Evolutionary conservation across 768 basidiomycete genomes (phyloP), one percentile per base, ranked within the genome.

Genomic region (Lyophyllum atratum): DNA sequence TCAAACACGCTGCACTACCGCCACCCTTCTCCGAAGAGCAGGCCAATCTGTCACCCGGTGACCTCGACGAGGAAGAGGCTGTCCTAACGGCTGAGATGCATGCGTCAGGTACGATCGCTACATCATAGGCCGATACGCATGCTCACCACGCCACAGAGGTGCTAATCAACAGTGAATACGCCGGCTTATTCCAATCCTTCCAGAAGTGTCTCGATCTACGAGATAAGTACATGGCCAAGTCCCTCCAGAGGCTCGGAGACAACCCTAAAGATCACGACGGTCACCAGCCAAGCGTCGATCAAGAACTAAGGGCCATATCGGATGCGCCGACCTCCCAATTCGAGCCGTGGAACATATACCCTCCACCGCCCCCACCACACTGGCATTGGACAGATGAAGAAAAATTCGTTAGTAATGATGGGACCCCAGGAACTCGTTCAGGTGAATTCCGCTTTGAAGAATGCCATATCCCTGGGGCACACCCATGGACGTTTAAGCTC

Each of bases 221-320:
- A 25, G 96, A 98, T 76, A 98, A 98, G 74, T 99, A 98, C 76
- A 95, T 97, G 76, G 62, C 77, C 6, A 83, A 84, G 57, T 98
- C 95, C 1, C 82, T 87, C 4, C 97, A 99, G 70, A 82, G 93
- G 52, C 84, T 98, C 3, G 97, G 96, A 2, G 97, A 98, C 73
- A 92, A 98, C 70, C 97, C 97, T 0, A 81, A 84, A 59, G 93
- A 98, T 71, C 85, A 95, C 70, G 97, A 98, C 62, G 90, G 86
- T 0, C 63, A 76, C 12, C 95, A 95, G 67, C 74, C 76, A 3
- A 88, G 90, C 14, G 74, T 95, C 56, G 76, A 80, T n/a, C 78
- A 86, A 59, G 79, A 81, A 39, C 69, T 34, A 12, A 79, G 61
- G 80, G 85, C 0, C 86, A 85, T 50, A 85, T 90, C 2, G 80